A percentile compares a stretch with the other conserved stretches of the same genome.
Evolutionary conservation across 2,329 filamentous ascomycete genomes (phyloP).

Genomic region (Monilinia vaccinii-corymbosi): DNA sequence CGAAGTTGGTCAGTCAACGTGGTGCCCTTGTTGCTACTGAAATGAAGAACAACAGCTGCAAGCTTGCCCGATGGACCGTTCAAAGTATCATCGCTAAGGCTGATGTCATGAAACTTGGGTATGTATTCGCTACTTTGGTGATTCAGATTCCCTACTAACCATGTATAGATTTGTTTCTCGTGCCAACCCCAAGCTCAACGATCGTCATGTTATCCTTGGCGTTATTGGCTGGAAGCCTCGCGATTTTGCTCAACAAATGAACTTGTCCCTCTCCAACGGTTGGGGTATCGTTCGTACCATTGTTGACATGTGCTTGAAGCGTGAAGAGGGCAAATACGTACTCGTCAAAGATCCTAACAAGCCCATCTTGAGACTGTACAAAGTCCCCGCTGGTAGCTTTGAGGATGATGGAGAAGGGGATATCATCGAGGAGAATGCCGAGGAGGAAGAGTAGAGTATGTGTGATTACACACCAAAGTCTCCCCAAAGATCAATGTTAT

Average conservation of each 20-base stretch:
- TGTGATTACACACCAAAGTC: neutral
- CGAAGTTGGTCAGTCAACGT: slow-evolving; percentile 86
- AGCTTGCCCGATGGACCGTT: slow-evolving; percentile 94
- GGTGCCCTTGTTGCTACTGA: slow-evolving; percentile 97
- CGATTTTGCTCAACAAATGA: slow-evolving; percentile 97
- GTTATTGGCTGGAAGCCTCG: slow-evolving; percentile 96
- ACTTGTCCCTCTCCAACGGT: slow-evolving; percentile 89
- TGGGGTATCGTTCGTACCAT: slow-evolving; percentile 99
- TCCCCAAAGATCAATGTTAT: no score
- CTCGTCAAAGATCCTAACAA: slow-evolving; percentile 92
- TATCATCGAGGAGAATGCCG: slow-evolving; percentile 26
- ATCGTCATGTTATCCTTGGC: slow-evolving; percentile 90
- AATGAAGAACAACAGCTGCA: slow-evolving; percentile 99
- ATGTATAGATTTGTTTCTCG: slow-evolving; percentile 81
- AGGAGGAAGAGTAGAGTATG: slow-evolving; percentile 21
- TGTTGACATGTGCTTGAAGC: slow-evolving; percentile 81
- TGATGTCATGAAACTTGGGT: slow-evolving; percentile 98
- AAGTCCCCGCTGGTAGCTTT: slow-evolving; percentile 78
- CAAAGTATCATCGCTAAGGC: slow-evolving; percentile 95
- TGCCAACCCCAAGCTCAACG: slow-evolving; percentile 81
- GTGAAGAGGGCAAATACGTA: slow-evolving; percentile 73
- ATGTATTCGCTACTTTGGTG: slow-evolving; percentile 32
- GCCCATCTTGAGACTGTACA: slow-evolving; percentile 84
- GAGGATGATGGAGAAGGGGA: slow-evolving; percentile 73
- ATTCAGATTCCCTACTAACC: neutral